Percentiles rank a stretch among this genome's conserved stretches.
Conservation (phyloP, 345 rosid genomes). For the Salix dunnii region DNA sequence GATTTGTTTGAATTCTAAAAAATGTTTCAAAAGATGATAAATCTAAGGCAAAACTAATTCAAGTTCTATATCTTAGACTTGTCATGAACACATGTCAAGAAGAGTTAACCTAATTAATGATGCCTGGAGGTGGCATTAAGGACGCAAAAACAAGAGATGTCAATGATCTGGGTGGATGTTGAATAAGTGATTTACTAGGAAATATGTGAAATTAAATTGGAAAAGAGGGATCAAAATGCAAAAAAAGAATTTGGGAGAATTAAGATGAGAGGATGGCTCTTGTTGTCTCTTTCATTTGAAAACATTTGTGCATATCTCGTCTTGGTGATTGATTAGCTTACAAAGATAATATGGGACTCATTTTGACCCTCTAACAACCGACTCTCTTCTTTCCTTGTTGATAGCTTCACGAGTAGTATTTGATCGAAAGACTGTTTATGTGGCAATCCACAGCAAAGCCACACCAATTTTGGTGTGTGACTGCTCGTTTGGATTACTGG, state of each 20-base stretch:
- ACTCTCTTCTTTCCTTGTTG: neutral
- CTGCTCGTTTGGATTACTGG: too few relatives aligned
- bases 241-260: neutral
- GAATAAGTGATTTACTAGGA: neutral
- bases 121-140: too few relatives aligned
- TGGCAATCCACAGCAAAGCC: too few relatives aligned
- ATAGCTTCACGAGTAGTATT: neutral
- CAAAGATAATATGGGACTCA: constrained; percentile 17
- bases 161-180: neutral
- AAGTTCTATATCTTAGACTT: too few relatives aligned
- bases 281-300: constrained; percentile 25
- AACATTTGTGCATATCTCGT: too few relatives aligned
- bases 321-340: neutral
- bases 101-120: too few relatives aligned
- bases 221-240: neutral
- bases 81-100: too few relatives aligned
- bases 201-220: neutral
- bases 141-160: neutral
- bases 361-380: constrained; percentile 20
- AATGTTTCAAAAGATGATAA: too few relatives aligned
- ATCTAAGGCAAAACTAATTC: too few relatives aligned
- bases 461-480: neutral
- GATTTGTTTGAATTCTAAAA: too few relatives aligned
- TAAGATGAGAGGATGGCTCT: constrained; percentile 3
- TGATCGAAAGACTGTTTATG: neutral